Conservation (phyloP, 495 filamentous ascomycete species). For the Hypoxylon rickii region DNA sequence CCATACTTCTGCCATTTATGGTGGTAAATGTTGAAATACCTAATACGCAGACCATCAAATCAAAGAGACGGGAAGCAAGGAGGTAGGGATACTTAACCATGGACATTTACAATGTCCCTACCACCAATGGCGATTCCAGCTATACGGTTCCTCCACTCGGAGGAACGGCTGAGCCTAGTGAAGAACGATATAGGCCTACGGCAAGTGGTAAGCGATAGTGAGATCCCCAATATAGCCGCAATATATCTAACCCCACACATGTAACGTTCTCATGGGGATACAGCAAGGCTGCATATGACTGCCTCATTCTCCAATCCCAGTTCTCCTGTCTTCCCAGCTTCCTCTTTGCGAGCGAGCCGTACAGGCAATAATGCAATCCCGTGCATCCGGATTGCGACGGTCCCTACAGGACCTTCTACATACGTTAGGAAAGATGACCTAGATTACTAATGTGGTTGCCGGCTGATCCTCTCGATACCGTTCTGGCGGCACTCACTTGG, state of each 20-base stretch:
- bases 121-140: background rate
- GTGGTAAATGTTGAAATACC: constrained; percentile 3
- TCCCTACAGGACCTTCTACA: constrained; percentile 25
- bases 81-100: background rate
- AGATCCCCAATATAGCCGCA: constrained; percentile 29
- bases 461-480: constrained; percentile 24
- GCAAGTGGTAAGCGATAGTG: constrained; percentile 2
- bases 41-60: background rate
- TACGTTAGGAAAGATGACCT: constrained; percentile 16
- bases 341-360: background rate
- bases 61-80: constrained; percentile 7
- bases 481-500: constrained; percentile 33
- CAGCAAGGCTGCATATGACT: constrained; percentile 28
- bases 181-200: background rate
- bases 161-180: constrained; percentile 1
- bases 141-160: constrained; percentile 6
- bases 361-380: background rate
- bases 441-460: constrained; percentile 8
- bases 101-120: background rate
- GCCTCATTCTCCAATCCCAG: constrained; percentile 8
- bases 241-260: constrained; percentile 33
- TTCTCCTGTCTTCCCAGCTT: background rate
- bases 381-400: constrained; percentile 26
- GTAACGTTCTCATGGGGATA: constrained; percentile 29
- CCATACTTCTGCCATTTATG: background rate